Evolutionary conservation across 495 filamentous ascomycete species (phyloP).

Genomic region (Aspergillus cristatus): DNA sequence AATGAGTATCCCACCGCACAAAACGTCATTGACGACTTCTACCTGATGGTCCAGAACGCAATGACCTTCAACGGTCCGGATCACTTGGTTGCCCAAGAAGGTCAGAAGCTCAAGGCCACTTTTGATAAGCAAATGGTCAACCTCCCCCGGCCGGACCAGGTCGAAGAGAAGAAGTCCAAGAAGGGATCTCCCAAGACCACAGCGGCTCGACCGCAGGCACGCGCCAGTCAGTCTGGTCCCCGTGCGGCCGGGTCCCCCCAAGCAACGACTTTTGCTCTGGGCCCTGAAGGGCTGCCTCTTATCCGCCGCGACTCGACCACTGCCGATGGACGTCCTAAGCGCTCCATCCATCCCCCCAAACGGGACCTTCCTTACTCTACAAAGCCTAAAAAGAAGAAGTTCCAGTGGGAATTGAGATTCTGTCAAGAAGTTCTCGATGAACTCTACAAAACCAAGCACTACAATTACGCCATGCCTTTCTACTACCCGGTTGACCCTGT

Average conservation of each 20-base stretch:
- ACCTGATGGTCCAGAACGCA: constrained; percentile 67
- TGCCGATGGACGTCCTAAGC: constrained; percentile 73
- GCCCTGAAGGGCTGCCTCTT: constrained; percentile 76
- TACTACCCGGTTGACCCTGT: constrained; percentile 82
- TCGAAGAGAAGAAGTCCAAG: constrained; percentile 53
- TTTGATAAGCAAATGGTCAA: constrained; percentile 51
- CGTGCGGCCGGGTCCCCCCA: constrained; percentile 38
- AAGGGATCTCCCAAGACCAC: constrained; percentile 43
- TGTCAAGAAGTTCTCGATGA: constrained; percentile 76
- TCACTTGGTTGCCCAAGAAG: constrained; percentile 60
- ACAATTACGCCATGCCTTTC: constrained; percentile 57
- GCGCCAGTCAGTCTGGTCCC: constrained; percentile 29
- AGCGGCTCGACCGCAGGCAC: constrained; percentile 44
- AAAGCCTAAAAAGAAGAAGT: constrained; percentile 88
- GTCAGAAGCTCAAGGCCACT: constrained; percentile 47
- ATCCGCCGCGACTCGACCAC: constrained; percentile 82
- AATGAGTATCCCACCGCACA: constrained; percentile 54
- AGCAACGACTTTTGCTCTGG: constrained; percentile 66
- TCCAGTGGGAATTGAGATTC: constrained; percentile 79
- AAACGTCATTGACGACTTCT: constrained; percentile 60
- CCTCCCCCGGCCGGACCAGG: constrained; percentile 40
- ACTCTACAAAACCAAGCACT: constrained; percentile 65
- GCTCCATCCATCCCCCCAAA: constrained; percentile 86
- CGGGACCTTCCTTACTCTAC: constrained; percentile 79
- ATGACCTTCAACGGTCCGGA: constrained; percentile 69